A percentile compares a stretch with the other conserved stretches of the same genome.
Evolutionary conservation across 768 basidiomycete genomes (phyloP).

Genomic region (Mycena kentingensis): DNA sequence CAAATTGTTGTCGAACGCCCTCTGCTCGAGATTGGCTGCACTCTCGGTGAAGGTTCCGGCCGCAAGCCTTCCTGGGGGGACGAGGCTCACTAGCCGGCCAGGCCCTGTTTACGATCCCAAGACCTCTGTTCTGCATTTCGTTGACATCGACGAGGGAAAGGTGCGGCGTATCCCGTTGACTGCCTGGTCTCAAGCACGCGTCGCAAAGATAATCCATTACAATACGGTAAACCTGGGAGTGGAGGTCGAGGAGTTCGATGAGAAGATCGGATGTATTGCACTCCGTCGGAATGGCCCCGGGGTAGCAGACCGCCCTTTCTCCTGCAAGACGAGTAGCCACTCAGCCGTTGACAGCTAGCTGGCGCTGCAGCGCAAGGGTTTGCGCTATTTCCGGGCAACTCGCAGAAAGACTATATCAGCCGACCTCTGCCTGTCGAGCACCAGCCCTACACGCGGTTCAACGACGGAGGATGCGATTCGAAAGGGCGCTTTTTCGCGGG

Average conservation of each 20-base stretch:
- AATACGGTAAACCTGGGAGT: slow-evolving; percentile 43
- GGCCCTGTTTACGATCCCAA: slow-evolving; percentile 63
- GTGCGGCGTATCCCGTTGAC: slow-evolving; percentile 30
- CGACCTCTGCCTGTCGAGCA: slow-evolving; percentile 51
- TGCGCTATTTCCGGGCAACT: slow-evolving; percentile 47
- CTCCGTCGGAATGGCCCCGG: slow-evolving; percentile 49
- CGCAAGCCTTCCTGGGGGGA: slow-evolving; percentile 18
- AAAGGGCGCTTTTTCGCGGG: slow-evolving; percentile 68
- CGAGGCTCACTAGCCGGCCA: slow-evolving; percentile 31
- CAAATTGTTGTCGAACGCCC: slow-evolving; percentile 48
- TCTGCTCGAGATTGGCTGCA: slow-evolving; percentile 55
- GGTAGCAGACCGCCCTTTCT: slow-evolving; percentile 34
- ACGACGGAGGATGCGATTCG: slow-evolving; percentile 70
- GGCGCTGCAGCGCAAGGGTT: slow-evolving; percentile 62
- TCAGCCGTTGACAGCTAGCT: slow-evolving; percentile 45
- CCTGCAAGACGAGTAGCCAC: slow-evolving; percentile 5
- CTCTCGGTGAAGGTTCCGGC: slow-evolving; percentile 60
- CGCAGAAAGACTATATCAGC: slow-evolving; percentile 49
- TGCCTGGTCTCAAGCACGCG: background rate
- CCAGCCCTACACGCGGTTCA: slow-evolving; percentile 55
- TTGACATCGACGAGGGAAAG: slow-evolving; percentile 62
- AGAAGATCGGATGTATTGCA: slow-evolving; percentile 59
- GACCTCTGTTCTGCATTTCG: slow-evolving; percentile 61
- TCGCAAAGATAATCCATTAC: slow-evolving; percentile 53
- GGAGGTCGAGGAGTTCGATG: slow-evolving; percentile 50